phyloP scores from a whole-genome alignment of 768 basidiomycete species.

The Mycena vulgaris region DNA sequence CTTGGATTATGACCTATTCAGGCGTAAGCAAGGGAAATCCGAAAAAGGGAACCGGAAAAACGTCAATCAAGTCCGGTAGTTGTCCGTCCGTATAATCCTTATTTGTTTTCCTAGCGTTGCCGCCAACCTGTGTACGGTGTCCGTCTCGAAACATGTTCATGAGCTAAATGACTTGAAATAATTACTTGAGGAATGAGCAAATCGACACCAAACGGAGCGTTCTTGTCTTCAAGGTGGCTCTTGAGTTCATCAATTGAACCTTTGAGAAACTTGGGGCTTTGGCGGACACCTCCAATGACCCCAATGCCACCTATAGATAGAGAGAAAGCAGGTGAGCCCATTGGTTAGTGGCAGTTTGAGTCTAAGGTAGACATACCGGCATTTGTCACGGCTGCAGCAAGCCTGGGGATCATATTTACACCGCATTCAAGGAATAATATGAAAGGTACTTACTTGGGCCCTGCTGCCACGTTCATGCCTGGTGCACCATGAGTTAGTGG shows the following conservation, averaged over 20 bases:
- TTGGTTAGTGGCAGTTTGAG: not conserved
- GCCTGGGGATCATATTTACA: conserved; percentile 30
- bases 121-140: too few species aligned
- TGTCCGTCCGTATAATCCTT: conserved; percentile 87
- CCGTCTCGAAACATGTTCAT: too few species aligned
- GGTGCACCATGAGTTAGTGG: not conserved
- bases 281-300: conserved; percentile 87
- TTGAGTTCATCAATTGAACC: conserved; percentile 82
- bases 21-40: not conserved
- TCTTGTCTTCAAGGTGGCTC: conserved; percentile 79
- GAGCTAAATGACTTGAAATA: too few species aligned
- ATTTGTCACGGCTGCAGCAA: conserved; percentile 94
- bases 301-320: conserved; percentile 76
- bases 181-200: conserved; percentile 87
- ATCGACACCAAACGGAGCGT: conserved; percentile 87
- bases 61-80: conserved; percentile 81
- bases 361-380: conserved; percentile 63
- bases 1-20: conserved; percentile 42
- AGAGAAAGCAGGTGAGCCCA: too few species aligned
- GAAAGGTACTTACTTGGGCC: conserved; percentile 61
- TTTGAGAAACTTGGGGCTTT: conserved; percentile 80
- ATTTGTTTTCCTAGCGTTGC: conserved; percentile 89
- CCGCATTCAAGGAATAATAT: not conserved
- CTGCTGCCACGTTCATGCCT: conserved; percentile 90
- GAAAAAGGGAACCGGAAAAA: conserved; percentile 42